A percentile compares a stretch with the other conserved stretches of the same genome.
Evolutionary conservation across 2,329 filamentous ascomycete genomes (phyloP).

Genomic region (Trichophaea hybrida): DNA sequence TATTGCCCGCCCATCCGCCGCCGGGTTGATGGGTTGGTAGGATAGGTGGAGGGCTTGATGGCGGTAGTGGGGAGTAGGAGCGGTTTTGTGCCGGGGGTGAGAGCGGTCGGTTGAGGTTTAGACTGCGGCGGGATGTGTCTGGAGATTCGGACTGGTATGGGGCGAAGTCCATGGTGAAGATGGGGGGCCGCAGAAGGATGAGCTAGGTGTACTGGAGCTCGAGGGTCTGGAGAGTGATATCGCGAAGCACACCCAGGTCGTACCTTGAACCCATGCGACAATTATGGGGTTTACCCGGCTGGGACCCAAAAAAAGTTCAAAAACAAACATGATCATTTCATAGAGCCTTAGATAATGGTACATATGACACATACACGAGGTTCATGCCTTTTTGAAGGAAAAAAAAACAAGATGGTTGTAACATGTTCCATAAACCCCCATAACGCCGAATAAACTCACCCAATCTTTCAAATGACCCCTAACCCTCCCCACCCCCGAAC

Average conservation of each 20-base stretch:
- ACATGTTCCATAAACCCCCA: neutral
- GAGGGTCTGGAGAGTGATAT: neutral
- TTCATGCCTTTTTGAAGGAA: neutral
- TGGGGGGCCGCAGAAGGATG: too few species aligned
- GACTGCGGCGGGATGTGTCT: conserved; percentile 68
- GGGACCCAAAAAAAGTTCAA: too few species aligned
- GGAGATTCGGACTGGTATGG: conserved; percentile 90
- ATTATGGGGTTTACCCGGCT: too few species aligned
- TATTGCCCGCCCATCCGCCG: conserved; percentile 34
- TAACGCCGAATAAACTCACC: neutral
- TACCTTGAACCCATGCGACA: too few species aligned
- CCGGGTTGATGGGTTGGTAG: conserved; percentile 24
- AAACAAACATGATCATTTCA: too few species aligned
- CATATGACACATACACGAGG: neutral
- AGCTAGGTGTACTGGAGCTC: neutral
- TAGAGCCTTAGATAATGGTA: neutral
- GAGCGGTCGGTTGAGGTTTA: conserved; percentile 40
- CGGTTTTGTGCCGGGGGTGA: conserved; percentile 35
- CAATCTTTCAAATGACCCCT: neutral
- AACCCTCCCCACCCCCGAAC: neutral
- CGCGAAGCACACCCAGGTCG: neutral
- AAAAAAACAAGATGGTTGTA: neutral
- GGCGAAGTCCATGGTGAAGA: conserved; percentile 66
- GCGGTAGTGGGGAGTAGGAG: conserved; percentile 40
- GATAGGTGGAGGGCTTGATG: conserved; percentile 29